A percentile compares a stretch with the other conserved stretches of the same genome.
Conservation (phyloP, 805 yeast species). For the Kluyveromyces starmeri region DNA sequence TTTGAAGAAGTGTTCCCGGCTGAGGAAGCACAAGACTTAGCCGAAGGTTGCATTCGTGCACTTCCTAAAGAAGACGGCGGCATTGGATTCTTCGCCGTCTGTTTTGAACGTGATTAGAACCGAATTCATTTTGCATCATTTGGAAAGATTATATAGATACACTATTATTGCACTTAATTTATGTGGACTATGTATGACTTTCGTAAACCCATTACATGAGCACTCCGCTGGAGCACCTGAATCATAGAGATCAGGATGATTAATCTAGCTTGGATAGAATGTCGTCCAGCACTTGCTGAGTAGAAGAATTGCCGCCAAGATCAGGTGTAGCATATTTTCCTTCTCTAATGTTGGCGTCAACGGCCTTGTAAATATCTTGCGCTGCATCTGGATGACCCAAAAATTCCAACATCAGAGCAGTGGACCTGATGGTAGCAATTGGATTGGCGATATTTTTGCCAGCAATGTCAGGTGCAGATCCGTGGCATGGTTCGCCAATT, state of each 20-base stretch:
- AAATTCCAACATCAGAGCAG: constrained; percentile 90
- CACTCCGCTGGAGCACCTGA: too few species aligned
- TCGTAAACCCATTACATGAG: too few species aligned
- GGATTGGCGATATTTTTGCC: constrained; percentile 95
- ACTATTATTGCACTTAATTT: too few species aligned
- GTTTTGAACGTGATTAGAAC: constrained; percentile 46
- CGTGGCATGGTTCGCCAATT: constrained; percentile 99
- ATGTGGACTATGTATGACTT: too few species aligned
- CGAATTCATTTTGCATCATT: too few species aligned
- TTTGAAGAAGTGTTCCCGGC: constrained; percentile 42
- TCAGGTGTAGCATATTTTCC: constrained; percentile 80
- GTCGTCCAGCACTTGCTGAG: constrained; percentile 82
- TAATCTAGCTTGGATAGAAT: constrained; percentile 38
- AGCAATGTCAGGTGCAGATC: constrained; percentile 97
- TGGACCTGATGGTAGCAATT: constrained; percentile 90
- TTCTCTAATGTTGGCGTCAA: constrained; percentile 83
- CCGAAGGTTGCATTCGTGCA: constrained; percentile 82
- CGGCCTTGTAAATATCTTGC: constrained; percentile 85
- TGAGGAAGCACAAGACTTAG: constrained; percentile 43
- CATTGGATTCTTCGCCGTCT: constrained; percentile 96
- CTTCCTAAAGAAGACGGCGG: constrained; percentile 90
- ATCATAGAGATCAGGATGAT: too few species aligned
- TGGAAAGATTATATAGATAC: too few species aligned
- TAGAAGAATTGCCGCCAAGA: constrained; percentile 82
- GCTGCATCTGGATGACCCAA: constrained; percentile 88